Percentiles rank a stretch among this genome's conserved stretches.
phyloP scores from a whole-genome alignment of 1,139 yeast species.

The Candida neerlandica region DNA sequence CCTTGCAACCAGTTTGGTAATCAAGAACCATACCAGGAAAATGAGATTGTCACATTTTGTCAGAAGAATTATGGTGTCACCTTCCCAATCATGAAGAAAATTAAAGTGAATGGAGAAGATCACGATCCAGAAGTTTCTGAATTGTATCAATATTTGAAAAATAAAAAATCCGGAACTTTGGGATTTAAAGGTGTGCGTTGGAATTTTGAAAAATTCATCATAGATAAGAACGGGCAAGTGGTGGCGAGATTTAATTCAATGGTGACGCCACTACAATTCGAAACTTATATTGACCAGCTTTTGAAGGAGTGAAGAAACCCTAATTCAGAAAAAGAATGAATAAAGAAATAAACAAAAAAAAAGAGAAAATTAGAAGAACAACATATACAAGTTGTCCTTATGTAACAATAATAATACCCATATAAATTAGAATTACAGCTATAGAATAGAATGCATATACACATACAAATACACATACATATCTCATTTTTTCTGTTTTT shows the following conservation, averaged over 20 bases:
- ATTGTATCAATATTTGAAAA: constrained; percentile 36
- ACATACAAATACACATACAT: not conserved
- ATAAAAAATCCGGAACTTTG: constrained; percentile 48
- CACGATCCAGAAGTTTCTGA: constrained; percentile 20
- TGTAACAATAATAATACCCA: constrained; percentile 1
- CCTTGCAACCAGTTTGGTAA: constrained; percentile 59
- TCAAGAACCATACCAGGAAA: constrained; percentile 82
- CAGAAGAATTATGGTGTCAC: constrained; percentile 62
- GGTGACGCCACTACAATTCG: constrained; percentile 65
- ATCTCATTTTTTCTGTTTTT: constrained; percentile 15
- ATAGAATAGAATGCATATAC: constrained; percentile 3
- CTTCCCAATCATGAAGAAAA: constrained; percentile 43
- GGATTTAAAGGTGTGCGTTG: constrained; percentile 86
- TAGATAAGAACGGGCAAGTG: constrained; percentile 74
- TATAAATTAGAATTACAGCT: constrained; percentile 1
- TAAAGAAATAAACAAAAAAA: too few relatives aligned
- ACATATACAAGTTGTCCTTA: not conserved
- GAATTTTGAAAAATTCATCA: constrained; percentile 93
- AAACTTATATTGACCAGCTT: constrained; percentile 47
- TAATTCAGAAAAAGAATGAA: too few relatives aligned
- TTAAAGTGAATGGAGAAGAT: constrained; percentile 38
- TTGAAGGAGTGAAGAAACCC: constrained; percentile 24
- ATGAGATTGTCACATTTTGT: constrained; percentile 68
- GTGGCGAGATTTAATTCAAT: constrained; percentile 69
- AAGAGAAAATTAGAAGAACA: too few relatives aligned